Base-by-base conservation (phyloP, 2,329 filamentous ascomycete genomes). In the Fusarium decemcellulare region DNA sequence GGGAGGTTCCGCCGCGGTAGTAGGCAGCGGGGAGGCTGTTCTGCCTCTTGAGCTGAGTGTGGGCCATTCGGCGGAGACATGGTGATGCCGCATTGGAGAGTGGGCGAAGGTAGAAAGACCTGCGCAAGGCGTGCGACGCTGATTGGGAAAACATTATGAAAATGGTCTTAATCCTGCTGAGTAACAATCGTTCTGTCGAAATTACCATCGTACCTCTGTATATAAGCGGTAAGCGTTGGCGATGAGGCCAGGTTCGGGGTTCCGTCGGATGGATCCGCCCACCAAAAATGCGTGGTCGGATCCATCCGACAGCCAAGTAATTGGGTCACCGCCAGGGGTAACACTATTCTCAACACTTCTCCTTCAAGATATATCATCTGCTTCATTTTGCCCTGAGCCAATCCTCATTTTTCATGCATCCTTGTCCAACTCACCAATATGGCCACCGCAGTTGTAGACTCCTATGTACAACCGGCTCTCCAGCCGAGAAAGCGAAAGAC, bases 1-100 rank as follows among this genome's bases (percentile, higher is more conserved):
- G 84, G 4, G 89, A 91, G 15, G 89, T 91, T 11, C 90, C 89
- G 40, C 89, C 89, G 42, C 89, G 86, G 75, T 90, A 91, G 77
- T 90, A 91, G 44, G 87, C 81, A 9, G 88, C 88, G 14, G 82
- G 81, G 11, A 87, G 78, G 36, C 70, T 67, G 8, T 69, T 68
- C 40, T 71, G 67, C 9, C 46, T 62, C 42, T 27, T 44, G 42
- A 27, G 18, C 27, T 44, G 1, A 12, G 42, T 44, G 42, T 44
- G 42, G 42, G 12, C 27, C 18, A 8, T 44, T 44, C 42, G 42
- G 18, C 18, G 42, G 42, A 44, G 27, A 23, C 42, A 44, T 44
- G 6, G 18, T 27, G 18, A 44, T 27, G 42, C 27, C 42, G 42
- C 6, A 8, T 23, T 27, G 15, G 16, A 44, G 18, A 23, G 18